Evolutionary conservation across 371 early-diverging fungal species (phyloP).

Genomic region (Apophysomyces trapeziformis): DNA sequence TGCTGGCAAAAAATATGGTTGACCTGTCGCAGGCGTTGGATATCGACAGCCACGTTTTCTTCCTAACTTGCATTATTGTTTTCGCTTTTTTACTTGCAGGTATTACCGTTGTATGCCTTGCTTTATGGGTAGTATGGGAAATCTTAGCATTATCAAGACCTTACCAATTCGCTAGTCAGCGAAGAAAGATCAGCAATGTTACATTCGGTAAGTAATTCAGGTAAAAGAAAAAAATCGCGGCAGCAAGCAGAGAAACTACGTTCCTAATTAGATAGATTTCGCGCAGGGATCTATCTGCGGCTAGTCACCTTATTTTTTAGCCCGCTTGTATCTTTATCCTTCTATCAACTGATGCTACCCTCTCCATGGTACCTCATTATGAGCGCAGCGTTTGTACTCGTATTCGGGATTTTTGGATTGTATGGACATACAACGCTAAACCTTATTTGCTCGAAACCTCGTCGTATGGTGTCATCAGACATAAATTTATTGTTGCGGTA

Average conservation of each 20-base stretch:
- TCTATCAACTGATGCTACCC: constrained; percentile 50
- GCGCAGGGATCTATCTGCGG: constrained; percentile 39
- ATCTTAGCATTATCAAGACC: neutral
- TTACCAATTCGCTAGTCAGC: constrained; percentile 12
- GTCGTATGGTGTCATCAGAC: constrained; percentile 47
- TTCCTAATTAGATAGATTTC: neutral
- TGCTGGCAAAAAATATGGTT: constrained; percentile 34
- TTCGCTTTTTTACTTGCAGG: constrained; percentile 36
- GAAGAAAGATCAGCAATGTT: constrained; percentile 12
- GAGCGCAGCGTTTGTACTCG: constrained; percentile 36
- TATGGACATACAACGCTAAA: constrained; percentile 41
- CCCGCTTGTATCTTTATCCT: constrained; percentile 35
- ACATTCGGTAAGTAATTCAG: constrained; percentile 9
- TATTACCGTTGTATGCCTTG: constrained; percentile 18
- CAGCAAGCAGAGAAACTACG: neutral
- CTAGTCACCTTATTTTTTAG: constrained; percentile 37
- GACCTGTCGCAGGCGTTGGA: constrained; percentile 44
- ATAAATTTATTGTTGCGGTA: constrained; percentile 49
- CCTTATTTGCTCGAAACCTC: constrained; percentile 38
- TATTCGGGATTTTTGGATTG: constrained; percentile 30
- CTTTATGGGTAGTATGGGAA: constrained; percentile 17
- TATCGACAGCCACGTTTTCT: constrained; percentile 35
- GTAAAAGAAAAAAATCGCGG: too few relatives aligned
- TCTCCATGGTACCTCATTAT: constrained; percentile 37
- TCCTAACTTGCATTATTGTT: constrained; percentile 32